Evolutionary conservation across 1,284 basidiomycete species (phyloP).

Genomic region (Papiliotrema fonsecae): DNA sequence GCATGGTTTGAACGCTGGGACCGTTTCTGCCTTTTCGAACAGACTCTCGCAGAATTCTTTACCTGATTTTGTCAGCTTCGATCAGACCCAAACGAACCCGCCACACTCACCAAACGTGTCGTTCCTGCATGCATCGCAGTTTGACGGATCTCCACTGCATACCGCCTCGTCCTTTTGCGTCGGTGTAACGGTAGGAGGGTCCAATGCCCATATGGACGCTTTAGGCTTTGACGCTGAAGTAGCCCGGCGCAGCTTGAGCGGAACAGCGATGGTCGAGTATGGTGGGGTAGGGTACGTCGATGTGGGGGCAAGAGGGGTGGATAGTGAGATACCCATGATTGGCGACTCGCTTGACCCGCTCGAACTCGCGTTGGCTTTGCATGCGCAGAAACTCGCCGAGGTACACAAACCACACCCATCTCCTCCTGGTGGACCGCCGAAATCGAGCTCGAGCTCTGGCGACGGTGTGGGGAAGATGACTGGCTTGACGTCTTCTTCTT

Average conservation of each 20-base stretch:
- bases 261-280: background rate
- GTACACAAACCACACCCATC: slow-evolving; percentile 40
- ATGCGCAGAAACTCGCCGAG: slow-evolving; percentile 40
- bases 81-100: background rate
- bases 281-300: background rate
- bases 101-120: slow-evolving; percentile 42
- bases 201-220: slow-evolving; percentile 31
- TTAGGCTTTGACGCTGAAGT: background rate
- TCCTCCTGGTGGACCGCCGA: slow-evolving; percentile 1
- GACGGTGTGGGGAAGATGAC: slow-evolving; percentile 22
- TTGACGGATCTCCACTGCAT: slow-evolving; percentile 46
- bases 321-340: background rate
- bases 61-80: slow-evolving; percentile 46
- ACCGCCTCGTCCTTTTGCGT: slow-evolving; percentile 21
- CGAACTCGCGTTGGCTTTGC: slow-evolving; percentile 18
- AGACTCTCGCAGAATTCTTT: slow-evolving; percentile 79
- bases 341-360: background rate
- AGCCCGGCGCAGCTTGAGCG: background rate
- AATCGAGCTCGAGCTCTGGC: slow-evolving; percentile 3
- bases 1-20: slow-evolving; percentile 44
- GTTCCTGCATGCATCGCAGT: slow-evolving; percentile 46
- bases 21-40: slow-evolving; percentile 43
- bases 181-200: slow-evolving; percentile 13
- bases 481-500: slow-evolving; percentile 26
- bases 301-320: background rate